Evolutionary conservation across 2,329 filamentous ascomycete genomes (phyloP), one percentile per base, ranked within the genome.

Genomic region (Apiospora sp.): DNA sequence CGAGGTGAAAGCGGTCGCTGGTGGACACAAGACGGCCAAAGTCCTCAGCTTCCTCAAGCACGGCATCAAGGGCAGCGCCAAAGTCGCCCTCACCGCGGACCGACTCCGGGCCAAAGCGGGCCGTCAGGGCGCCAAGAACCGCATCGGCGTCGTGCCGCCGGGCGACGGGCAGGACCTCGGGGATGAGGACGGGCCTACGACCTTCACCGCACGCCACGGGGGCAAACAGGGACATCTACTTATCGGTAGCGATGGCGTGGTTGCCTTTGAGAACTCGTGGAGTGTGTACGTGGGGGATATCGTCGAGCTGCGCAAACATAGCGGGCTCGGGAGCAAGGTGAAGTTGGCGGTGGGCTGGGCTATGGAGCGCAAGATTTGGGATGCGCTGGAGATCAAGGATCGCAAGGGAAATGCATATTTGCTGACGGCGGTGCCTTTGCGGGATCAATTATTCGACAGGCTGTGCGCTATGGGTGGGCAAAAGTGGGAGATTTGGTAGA

Each of bases 371-470:
- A 91, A 95, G 80, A 90, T 96, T 37, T 90, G 92, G 0, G 94
- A 96, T 83, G 93, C 93, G 0, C 76, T 97, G 75, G 86, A 93
- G 75, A 89, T 96, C 75, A 84, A 84, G 37, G 90, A 90, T 22
- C 85, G 85, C 71, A 82, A 82, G 22, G 89, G 91, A 0, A 83
- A 88, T 22, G 84, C 83, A 69, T 88, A 87, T 73, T 88, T 89
- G 70, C 80, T 96, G 1, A 97, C 93, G 7, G 93, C 94, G 0
- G 87, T 96, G 80, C 86, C 89, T 37, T 82, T 92, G 78, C 83
- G 94, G 51, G 93, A 96, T 77, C 92, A 96, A 82, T 80, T 97
- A 54, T 96, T 96, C 79, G 96, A 96, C 83, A 89, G 94, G n/a
- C 80, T 96, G 71, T 84, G 95, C 72, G 90, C 92, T 2, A 93